These are phyloP conservation scores for Rhizoclosmatium sp. DNA, from an alignment of 192 early-diverging fungal species.

Conservation along the genomic window DNA sequence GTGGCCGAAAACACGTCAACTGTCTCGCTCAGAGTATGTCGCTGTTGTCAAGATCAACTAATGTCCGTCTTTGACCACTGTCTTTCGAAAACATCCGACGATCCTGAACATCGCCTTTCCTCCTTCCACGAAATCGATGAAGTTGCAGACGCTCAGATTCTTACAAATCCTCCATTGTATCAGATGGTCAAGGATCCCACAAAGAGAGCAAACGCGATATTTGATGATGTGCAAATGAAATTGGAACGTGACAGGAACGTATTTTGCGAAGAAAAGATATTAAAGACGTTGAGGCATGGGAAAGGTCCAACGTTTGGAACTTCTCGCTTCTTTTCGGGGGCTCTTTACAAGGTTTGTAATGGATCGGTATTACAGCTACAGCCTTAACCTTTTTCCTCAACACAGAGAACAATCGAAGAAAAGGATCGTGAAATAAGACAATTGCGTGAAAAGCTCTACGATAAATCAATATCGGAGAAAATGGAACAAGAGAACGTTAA, in stretches of 20 bases:
- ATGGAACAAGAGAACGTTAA: slow-evolving; percentile 51
- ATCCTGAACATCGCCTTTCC: slow-evolving; percentile 23
- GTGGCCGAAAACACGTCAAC: not conserved
- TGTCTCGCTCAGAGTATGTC: slow-evolving; percentile 56
- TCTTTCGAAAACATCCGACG: slow-evolving; percentile 27
- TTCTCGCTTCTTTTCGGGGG: slow-evolving; percentile 51
- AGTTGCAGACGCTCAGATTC: slow-evolving; percentile 44
- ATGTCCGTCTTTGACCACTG: slow-evolving; percentile 61
- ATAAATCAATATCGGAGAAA: slow-evolving; percentile 33
- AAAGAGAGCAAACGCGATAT: slow-evolving; percentile 39
- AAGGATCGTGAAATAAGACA: slow-evolving; percentile 59
- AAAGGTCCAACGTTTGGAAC: slow-evolving; percentile 23
- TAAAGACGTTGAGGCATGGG: slow-evolving; percentile 16
- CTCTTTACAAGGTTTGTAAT: slow-evolving; percentile 50
- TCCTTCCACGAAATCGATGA: slow-evolving; percentile 61
- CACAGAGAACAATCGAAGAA: slow-evolving; percentile 50
- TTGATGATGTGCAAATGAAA: slow-evolving; percentile 42
- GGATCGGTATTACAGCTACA: not conserved
- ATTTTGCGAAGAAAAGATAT: slow-evolving; percentile 32
- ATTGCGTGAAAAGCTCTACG: slow-evolving; percentile 56
- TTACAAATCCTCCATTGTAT: slow-evolving; percentile 54
- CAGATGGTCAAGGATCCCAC: slow-evolving; percentile 59
- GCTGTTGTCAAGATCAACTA: slow-evolving; percentile 53
- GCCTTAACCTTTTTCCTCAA: not conserved
- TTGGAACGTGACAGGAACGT: slow-evolving; percentile 55